Evolutionary conservation across 345 rosid species (phyloP).

Genomic region (Boechera retrofracta): DNA sequence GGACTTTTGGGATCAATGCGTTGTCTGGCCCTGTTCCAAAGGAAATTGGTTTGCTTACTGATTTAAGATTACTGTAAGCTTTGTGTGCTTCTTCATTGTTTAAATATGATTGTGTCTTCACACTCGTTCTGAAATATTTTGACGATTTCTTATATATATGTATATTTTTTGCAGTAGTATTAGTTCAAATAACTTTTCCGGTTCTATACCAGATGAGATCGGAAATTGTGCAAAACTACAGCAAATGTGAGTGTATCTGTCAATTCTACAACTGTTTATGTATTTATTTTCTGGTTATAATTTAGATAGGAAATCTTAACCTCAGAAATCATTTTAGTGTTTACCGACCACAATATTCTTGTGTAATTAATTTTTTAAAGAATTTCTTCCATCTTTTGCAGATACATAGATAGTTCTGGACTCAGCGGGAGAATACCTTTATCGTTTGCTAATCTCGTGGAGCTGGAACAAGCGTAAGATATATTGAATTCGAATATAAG

Average conservation of each 20-base stretch:
- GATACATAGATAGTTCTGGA: slow-evolving; percentile 63
- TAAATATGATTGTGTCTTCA: background rate
- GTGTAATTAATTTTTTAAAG: background rate
- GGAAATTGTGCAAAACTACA: slow-evolving; percentile 57
- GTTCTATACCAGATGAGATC: slow-evolving; percentile 68
- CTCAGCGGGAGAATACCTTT: slow-evolving; percentile 63
- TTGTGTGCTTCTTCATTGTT: background rate
- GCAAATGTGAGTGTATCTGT: slow-evolving; percentile 56
- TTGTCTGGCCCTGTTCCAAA: slow-evolving; percentile 70
- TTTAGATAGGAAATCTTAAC: background rate
- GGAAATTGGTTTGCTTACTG: slow-evolving; percentile 68
- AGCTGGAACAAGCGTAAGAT: slow-evolving; percentile 38
- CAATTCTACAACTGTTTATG: background rate
- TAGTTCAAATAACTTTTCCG: slow-evolving; percentile 66
- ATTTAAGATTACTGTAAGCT: slow-evolving; percentile 58
- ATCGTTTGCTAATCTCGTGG: slow-evolving; percentile 52
- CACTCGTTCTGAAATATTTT: background rate
- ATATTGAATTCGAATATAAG: background rate
- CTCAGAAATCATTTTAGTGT: background rate
- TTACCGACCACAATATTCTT: background rate
- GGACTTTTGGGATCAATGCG: slow-evolving; percentile 59
- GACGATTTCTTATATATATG: background rate
- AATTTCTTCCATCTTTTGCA: slow-evolving; percentile 34
- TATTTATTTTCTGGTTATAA: background rate
- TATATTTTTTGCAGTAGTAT: slow-evolving; percentile 42